Base-by-base conservation (phyloP, 352 stramenopile genomes). In the Phytophthora citricola region DNA sequence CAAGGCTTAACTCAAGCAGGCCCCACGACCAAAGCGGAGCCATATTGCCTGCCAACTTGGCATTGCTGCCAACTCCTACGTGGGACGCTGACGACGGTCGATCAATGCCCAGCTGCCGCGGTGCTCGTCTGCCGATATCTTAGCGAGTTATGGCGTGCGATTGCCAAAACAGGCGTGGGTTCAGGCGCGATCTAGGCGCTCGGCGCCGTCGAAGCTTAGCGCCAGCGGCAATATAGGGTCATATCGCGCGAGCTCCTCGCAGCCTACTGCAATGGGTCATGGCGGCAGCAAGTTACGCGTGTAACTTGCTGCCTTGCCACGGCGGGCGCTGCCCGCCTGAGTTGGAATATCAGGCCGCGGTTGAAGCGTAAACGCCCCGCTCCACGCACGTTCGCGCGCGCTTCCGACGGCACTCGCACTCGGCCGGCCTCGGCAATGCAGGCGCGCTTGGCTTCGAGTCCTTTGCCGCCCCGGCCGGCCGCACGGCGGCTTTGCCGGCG, bases 161-260 rank as follows among this genome's bases (percentile, higher is more conserved):
- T 70, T 70, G 53, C 66, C 60, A 70, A 66, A 70, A 66, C 34
- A 54, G 50, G 47, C 41, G 49, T 68, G 64, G 63, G 63, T 71
- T 71, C 56, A 51, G 45, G 10, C 36, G 57, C 31, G 41, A 58
- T 39, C 57, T 51, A 27, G 22, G 32, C 40, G n/a, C 58, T 55
- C 24, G 14, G 17, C 24, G 36, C 50, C 51, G 27, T 32, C 29
- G 58, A 66, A 66, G 48, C 58, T 66, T 65, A 59, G 48, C 17
- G 24, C 38, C 29, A 36, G 27, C 11, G 20, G 5, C 49, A 46
- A 32, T 51, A 34, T 60, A 31, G 53, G 40, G 29, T 60, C 40
- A 51, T 60, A 40, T 17, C 26, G 14, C 20, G 27, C 45, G 56
- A 63, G 56, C 56, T 63, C 56, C 55, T 63, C 45, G 38, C 56